These are phyloP conservation scores for Viola pubescens DNA, from an alignment of 441 rosid species.

Conservation along the genomic window DNA sequence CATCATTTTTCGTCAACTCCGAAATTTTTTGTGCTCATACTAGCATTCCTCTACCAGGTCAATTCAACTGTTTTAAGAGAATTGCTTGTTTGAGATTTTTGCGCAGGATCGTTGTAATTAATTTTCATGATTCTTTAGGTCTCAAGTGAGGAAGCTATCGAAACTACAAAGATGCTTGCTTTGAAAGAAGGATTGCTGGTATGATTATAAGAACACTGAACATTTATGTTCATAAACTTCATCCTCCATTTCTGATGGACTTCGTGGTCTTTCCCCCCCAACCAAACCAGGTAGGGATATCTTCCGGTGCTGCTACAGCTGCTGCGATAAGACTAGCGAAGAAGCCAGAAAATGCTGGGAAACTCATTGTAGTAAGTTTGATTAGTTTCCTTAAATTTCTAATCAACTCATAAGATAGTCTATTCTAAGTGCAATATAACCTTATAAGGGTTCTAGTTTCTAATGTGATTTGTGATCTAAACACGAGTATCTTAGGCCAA, in stretches of 20 bases:
- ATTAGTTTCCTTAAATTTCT: neutral
- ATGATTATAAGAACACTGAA: constrained; percentile 3
- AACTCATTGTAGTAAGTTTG: constrained; percentile 39
- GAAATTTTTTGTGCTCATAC: neutral
- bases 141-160: constrained; percentile 65
- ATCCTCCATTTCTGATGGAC: neutral
- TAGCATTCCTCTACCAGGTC: neutral
- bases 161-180: constrained; percentile 59
- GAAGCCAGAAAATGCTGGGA: constrained; percentile 41
- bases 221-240: neutral
- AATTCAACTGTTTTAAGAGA: too few relatives aligned
- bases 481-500: too few relatives aligned
- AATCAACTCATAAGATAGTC: neutral
- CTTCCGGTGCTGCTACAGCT: constrained; percentile 52
- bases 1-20: neutral
- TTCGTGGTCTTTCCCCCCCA: too few relatives aligned
- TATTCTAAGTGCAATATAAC: neutral
- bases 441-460: too few relatives aligned
- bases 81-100: too few relatives aligned
- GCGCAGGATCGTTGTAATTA: neutral
- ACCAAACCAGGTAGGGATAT: constrained; percentile 44
- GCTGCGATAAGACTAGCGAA: constrained; percentile 46
- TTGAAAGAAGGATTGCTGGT: constrained; percentile 74
- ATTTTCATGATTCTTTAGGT: constrained; percentile 26
- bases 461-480: too few relatives aligned